A percentile compares a stretch with the other conserved stretches of the same genome.
Evolutionary conservation across 116 monocot species (phyloP).

Genomic region (Papilionanthe hybrid): DNA sequence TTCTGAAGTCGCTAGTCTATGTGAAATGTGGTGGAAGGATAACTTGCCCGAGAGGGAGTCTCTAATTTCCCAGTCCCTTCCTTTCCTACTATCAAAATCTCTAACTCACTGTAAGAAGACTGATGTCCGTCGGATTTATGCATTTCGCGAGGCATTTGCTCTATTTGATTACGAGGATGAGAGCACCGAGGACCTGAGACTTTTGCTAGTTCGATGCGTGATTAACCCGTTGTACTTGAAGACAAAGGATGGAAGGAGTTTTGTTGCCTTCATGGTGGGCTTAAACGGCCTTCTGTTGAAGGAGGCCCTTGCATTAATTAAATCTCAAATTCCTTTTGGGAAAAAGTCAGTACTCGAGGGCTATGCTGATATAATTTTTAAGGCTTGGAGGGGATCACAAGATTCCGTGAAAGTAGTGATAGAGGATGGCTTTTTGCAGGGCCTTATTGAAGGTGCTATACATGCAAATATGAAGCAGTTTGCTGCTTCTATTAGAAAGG

Average conservation of each 20-base stretch:
- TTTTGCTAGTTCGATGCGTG: slow-evolving; percentile 63
- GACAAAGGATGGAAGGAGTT: slow-evolving; percentile 72
- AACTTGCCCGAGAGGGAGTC: slow-evolving; percentile 46
- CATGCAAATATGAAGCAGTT: slow-evolving; percentile 49
- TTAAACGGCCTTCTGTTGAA: slow-evolving; percentile 53
- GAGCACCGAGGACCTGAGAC: slow-evolving; percentile 72
- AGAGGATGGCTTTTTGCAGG: slow-evolving; percentile 78
- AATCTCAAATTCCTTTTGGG: slow-evolving; percentile 75
- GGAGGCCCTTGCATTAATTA: slow-evolving; percentile 66
- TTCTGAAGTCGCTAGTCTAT: slow-evolving; percentile 46
- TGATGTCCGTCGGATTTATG: slow-evolving; percentile 49
- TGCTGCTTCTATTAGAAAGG: slow-evolving; percentile 57
- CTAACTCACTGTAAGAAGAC: slow-evolving; percentile 48
- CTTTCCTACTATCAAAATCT: slow-evolving; percentile 68
- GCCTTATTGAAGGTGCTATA: slow-evolving; percentile 71
- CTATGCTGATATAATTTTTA: slow-evolving; percentile 69
- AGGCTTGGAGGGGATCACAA: slow-evolving; percentile 67
- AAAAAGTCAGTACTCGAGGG: slow-evolving; percentile 85
- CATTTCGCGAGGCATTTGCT: slow-evolving; percentile 64
- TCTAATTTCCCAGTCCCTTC: slow-evolving; percentile 67
- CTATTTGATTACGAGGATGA: slow-evolving; percentile 81
- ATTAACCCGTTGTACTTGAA: slow-evolving; percentile 76
- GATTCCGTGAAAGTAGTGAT: slow-evolving; percentile 44
- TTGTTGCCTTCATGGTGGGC: slow-evolving; percentile 54
- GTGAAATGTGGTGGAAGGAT: slow-evolving; percentile 89